Conservation (phyloP, 2,329 filamentous ascomycete species). For the Truncatella angustata region DNA sequence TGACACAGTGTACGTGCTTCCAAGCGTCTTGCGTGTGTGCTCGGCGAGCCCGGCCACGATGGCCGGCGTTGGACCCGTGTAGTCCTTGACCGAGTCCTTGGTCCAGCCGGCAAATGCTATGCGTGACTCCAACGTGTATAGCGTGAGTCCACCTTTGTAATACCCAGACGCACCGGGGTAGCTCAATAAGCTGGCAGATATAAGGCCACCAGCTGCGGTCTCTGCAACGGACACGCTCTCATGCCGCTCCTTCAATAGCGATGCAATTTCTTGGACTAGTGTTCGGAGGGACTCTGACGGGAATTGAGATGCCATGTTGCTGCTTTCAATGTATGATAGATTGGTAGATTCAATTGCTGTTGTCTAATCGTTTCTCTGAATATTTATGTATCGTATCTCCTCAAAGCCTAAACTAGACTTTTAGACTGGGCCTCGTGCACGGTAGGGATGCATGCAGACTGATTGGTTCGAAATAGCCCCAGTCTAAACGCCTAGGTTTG, state of each 20-base stretch:
- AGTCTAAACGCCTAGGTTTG: no score
- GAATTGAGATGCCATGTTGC: no score
- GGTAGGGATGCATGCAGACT: no score
- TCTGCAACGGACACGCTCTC: constrained; percentile 5
- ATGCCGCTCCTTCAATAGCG: constrained; percentile 1
- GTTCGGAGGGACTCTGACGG: no score
- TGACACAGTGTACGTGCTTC: constrained; percentile 54
- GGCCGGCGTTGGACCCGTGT: constrained; percentile 58
- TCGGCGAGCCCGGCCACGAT: constrained; percentile 56
- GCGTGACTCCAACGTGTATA: constrained; percentile 59
- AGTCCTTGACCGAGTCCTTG: constrained; percentile 44
- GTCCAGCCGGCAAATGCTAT: constrained; percentile 62
- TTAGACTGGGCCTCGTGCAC: no score
- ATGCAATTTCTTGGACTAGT: not conserved
- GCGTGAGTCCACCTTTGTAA: constrained; percentile 62
- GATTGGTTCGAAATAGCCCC: no score
- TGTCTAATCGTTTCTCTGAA: no score
- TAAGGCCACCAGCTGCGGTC: constrained; percentile 58
- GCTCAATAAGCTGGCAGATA: constrained; percentile 55
- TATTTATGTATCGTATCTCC: no score
- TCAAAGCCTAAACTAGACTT: no score
- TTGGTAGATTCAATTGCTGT: no score
- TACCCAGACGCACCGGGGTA: constrained; percentile 55
- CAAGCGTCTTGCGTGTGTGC: constrained; percentile 53
- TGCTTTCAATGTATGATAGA: no score